Evolutionary conservation across 2,329 filamentous ascomycete genomes (phyloP), one percentile per base, ranked within the genome.

Genomic region (Colletotrichum camelliae): DNA sequence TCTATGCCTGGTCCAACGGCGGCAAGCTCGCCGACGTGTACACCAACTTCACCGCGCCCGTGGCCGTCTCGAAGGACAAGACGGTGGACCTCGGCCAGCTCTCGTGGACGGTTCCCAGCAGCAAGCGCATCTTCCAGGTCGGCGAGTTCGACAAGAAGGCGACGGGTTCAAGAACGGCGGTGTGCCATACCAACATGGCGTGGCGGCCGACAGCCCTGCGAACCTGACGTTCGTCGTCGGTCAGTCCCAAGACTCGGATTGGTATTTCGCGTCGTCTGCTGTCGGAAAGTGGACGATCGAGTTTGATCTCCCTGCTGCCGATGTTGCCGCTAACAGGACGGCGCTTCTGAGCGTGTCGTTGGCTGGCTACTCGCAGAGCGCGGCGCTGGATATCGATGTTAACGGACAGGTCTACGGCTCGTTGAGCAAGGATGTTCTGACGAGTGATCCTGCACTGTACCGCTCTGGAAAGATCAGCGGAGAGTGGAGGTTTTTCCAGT

Each of bases 1-100:
- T 88, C 9, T 85, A 87, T 64, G 86, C 87, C 0, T 88, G 86
- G 86, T 83, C 85, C 2, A 86, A 87, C 74, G 86, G 86, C 64
- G 85, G 84, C 10, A 77, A 75, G 7, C 79, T 88, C 15, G 80
- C 78, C 6, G 83, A 87, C 57, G 85, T 88, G 4, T 83, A 84
- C 29, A 88, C 86, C 5, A 83, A 83, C 39, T 84, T 86, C 75
- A 80, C 84, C 1, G 75, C 81, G 29, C 86, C 86, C 3, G 31
- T 72, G 78, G 87, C 35, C 2, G 80, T 88, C 10, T 70, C 78
- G 8, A 77, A 83, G 3, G 80, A 80, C 6, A 81, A 62, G 52
- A 72, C 72, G 1, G 64, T n/a, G 18, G 37, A 75, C 27, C 72
- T 77, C 12, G 72, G 72, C 8, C 52, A 39, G 29, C 64, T 75